Percentiles rank a stretch among this genome's conserved stretches.
Conservation (phyloP, 306 rosid genomes). For the Vigna hirtella region DNA sequence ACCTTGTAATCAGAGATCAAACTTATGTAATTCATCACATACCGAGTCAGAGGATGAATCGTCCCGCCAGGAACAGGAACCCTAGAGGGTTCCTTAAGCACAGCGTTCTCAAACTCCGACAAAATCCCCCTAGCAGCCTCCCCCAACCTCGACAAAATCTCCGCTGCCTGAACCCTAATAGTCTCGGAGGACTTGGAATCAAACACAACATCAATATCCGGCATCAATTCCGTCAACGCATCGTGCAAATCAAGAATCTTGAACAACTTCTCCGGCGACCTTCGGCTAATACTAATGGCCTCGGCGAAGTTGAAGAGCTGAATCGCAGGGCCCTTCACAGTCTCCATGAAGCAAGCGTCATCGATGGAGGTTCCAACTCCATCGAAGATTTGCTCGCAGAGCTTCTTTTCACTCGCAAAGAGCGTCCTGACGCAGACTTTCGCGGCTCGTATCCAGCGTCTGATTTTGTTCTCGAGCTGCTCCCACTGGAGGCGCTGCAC, state of each 20-base stretch:
- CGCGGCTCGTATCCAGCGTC: conserved; percentile 91
- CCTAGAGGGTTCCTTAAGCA: conserved; percentile 85
- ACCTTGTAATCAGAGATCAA: conserved; percentile 90
- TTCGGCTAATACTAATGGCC: conserved; percentile 85
- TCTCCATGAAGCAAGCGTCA: conserved; percentile 94
- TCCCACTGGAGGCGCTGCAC: conserved; percentile 94
- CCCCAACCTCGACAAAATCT: conserved; percentile 86
- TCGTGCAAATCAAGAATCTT: conserved; percentile 94
- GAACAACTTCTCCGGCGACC: conserved; percentile 94
- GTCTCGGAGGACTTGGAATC: conserved; percentile 90
- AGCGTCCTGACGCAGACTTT: conserved; percentile 79
- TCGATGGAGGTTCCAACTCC: conserved; percentile 81
- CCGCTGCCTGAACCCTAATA: conserved; percentile 86
- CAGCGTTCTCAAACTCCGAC: conserved; percentile 96
- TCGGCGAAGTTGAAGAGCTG: conserved; percentile 95
- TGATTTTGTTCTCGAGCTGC: conserved; percentile 83
- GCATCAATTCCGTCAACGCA: conserved; percentile 82
- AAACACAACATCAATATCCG: conserved; percentile 85
- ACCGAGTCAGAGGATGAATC: conserved; percentile 94
- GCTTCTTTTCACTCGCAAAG: conserved; percentile 88
- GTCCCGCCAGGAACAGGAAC: conserved; percentile 98
- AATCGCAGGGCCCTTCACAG: conserved; percentile 90
- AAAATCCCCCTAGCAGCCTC: conserved; percentile 95
- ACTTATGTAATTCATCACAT: conserved; percentile 94
- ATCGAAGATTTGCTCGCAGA: conserved; percentile 86